Percentiles rank a stretch among this genome's conserved stretches.
These are phyloP conservation scores for Ogataea angusta DNA, from an alignment of 805 yeast species.

Conservation along the genomic window DNA sequence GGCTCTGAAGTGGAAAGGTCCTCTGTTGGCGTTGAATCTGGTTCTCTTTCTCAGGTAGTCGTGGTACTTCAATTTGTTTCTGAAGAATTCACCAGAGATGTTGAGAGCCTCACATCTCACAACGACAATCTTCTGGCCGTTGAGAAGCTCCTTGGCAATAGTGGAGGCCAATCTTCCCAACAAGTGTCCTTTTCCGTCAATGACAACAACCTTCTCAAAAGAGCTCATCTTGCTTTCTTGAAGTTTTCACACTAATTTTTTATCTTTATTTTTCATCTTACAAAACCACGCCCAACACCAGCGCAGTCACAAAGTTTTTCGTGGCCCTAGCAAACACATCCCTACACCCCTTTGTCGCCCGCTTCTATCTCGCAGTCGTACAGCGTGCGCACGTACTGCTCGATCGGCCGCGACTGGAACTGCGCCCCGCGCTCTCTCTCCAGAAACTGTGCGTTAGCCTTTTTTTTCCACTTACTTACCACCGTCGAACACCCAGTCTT, in stretches of 20 bases:
- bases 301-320: slow-evolving; percentile 7
- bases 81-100: slow-evolving; percentile 99
- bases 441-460: slow-evolving; percentile 12
- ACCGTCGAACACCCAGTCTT: slow-evolving; percentile 14
- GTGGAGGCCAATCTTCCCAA: slow-evolving; percentile 99
- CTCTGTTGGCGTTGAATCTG: slow-evolving; percentile 96
- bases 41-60: slow-evolving; percentile 99
- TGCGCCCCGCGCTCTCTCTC: slow-evolving; percentile 13
- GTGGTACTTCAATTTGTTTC: slow-evolving; percentile 99
- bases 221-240: slow-evolving; percentile 55
- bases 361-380: slow-evolving; percentile 23
- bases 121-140: slow-evolving; percentile 96
- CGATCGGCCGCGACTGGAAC: slow-evolving; percentile 23
- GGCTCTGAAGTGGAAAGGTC: slow-evolving; percentile 99
- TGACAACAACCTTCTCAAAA: slow-evolving; percentile 95
- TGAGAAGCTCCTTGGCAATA: slow-evolving; percentile 96
- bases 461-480: slow-evolving; percentile 17
- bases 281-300: slow-evolving; percentile 6
- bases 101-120: slow-evolving; percentile 97
- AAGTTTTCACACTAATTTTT: slow-evolving; percentile 13
- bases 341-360: slow-evolving; percentile 5
- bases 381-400: slow-evolving; percentile 18
- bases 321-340: not conserved
- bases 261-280: slow-evolving; percentile 9
- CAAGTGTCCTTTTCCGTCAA: slow-evolving; percentile 99